A percentile compares a stretch with the other conserved stretches of the same genome.
Conservation (phyloP, 139 green algal genomes). For the Edaphochlamys debaryana region DNA sequence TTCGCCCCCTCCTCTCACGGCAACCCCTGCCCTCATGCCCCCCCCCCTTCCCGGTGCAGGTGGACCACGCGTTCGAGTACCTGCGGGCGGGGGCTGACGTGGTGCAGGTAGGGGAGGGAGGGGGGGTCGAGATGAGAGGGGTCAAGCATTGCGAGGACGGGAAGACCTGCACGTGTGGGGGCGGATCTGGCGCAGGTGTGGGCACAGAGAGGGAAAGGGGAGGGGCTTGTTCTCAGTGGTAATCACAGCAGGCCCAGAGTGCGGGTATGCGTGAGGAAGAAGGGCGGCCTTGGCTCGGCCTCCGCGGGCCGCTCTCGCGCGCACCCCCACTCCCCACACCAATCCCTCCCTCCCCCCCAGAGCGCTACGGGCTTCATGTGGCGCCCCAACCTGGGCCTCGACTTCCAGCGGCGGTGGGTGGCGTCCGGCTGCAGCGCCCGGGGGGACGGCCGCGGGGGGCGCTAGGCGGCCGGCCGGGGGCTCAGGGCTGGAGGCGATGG, state of each 20-base stretch:
- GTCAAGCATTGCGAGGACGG: too few species aligned
- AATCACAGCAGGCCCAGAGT: too few species aligned
- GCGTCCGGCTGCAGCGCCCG: background rate
- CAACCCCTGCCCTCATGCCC: background rate
- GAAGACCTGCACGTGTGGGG: too few species aligned
- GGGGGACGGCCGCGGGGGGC: constrained; percentile 2
- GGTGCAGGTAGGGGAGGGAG: constrained; percentile 2
- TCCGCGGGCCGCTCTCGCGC: too few species aligned
- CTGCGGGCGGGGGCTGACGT: constrained; percentile 40
- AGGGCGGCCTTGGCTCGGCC: too few species aligned
- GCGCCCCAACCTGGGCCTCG: constrained; percentile 34
- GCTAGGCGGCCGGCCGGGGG: too few species aligned
- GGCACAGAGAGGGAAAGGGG: too few species aligned
- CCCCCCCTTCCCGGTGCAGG: background rate
- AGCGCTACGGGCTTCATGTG: constrained; percentile 54
- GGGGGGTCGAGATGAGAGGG: background rate
- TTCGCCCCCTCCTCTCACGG: background rate
- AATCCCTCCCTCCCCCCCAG: background rate
- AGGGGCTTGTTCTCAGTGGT: too few species aligned
- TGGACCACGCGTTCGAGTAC: constrained; percentile 38
- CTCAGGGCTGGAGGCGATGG: too few species aligned
- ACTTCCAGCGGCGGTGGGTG: constrained; percentile 34
- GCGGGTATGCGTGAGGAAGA: too few species aligned
- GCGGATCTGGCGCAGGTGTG: too few species aligned
- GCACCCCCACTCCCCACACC: background rate